phyloP scores from a whole-genome alignment of 2,329 filamentous ascomycete genomes.

The Colletotrichum incanum region DNA sequence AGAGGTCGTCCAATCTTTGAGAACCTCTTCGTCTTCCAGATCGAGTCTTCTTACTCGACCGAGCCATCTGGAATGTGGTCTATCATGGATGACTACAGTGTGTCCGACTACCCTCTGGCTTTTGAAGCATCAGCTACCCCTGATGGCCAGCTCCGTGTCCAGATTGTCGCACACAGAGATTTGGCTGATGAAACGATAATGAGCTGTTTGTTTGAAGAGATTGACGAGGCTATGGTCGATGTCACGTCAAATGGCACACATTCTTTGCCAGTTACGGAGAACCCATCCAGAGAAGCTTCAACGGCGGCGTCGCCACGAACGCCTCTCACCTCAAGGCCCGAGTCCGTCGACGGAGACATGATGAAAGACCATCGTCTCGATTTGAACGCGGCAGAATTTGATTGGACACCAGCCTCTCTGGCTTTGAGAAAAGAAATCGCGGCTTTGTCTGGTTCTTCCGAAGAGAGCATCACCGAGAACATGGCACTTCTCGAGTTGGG shows the following conservation, averaged over 20 bases:
- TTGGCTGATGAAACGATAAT: constrained; percentile 53
- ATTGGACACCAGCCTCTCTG: constrained; percentile 71
- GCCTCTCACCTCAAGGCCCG: constrained; percentile 30
- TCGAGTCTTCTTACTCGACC: constrained; percentile 48
- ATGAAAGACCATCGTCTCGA: constrained; percentile 8
- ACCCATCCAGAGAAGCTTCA: constrained; percentile 35
- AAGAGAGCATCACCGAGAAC: constrained; percentile 66
- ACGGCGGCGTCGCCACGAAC: constrained; percentile 35
- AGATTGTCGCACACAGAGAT: constrained; percentile 70
- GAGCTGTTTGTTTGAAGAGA: constrained; percentile 55
- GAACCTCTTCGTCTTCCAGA: constrained; percentile 86
- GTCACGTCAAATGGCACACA: constrained; percentile 34
- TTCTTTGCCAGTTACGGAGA: constrained; percentile 29
- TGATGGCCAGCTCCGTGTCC: constrained; percentile 66
- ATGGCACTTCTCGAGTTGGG: constrained; percentile 86
- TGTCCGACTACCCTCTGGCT: constrained; percentile 82
- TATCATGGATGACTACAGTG: constrained; percentile 61
- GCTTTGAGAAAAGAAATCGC: constrained; percentile 75
- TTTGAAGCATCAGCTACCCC: constrained; percentile 77
- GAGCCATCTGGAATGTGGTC: constrained; percentile 66
- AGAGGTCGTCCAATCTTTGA: constrained; percentile 79
- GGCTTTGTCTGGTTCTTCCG: constrained; percentile 68
- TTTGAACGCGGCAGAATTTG: constrained; percentile 55
- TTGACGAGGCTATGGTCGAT: constrained; percentile 50
- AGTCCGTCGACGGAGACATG: constrained; percentile 29